Evolutionary conservation across 208 protist genomes (phyloP).

Genomic region (Angomonas desouzai): DNA sequence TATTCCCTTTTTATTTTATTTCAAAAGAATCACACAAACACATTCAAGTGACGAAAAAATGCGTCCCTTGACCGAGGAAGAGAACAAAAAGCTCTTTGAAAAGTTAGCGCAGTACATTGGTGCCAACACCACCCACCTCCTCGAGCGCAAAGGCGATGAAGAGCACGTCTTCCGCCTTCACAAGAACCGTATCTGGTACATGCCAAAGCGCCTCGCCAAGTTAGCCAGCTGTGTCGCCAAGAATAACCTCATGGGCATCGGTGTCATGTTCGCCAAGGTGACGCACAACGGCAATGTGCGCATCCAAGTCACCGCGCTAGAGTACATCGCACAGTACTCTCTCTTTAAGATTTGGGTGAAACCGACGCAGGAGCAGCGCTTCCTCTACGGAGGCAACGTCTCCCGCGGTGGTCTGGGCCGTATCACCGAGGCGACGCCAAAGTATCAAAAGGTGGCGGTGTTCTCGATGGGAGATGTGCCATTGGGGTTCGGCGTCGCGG

Average conservation of each 20-base stretch:
- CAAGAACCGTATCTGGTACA: conserved; percentile 92
- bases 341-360: conserved; percentile 99
- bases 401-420: conserved; percentile 96
- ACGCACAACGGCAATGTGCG: conserved; percentile 89
- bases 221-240: conserved; percentile 86
- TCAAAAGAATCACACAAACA: not conserved
- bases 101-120: conserved; percentile 93
- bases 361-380: conserved; percentile 98
- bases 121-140: conserved; percentile 79
- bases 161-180: conserved; percentile 89
- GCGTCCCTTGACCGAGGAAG: conserved; percentile 79
- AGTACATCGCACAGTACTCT: conserved; percentile 91
- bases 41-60: conserved; percentile 39
- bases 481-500: conserved; percentile 97
- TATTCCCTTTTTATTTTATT: conserved; percentile 18
- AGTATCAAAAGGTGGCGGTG: conserved; percentile 97
- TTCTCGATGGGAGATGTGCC: conserved; percentile 97
- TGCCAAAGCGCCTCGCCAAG: conserved; percentile 77
- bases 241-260: conserved; percentile 87
- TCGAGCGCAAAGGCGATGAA: conserved; percentile 74
- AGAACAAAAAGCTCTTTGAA: conserved; percentile 88
- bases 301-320: conserved; percentile 86
- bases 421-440: conserved; percentile 97
- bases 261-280: conserved; percentile 87
- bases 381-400: conserved; percentile 99